Evolutionary conservation across 2,329 filamentous ascomycete genomes (phyloP).

Genomic region (Sclerotinia sclerotiorum): DNA sequence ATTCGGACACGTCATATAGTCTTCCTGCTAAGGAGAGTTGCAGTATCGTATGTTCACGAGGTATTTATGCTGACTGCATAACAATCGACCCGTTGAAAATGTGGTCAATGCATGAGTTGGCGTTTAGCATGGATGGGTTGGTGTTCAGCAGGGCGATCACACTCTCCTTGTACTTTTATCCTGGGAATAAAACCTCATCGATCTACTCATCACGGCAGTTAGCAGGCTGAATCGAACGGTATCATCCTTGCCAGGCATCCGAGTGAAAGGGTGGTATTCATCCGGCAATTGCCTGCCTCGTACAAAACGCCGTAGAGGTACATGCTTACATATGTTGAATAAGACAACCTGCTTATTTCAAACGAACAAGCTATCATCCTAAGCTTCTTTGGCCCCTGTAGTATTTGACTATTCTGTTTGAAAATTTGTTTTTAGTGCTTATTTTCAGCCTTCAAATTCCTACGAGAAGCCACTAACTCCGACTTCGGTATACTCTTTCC

Average conservation of each 20-base stretch:
- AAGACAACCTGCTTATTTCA: slow-evolving; percentile 21
- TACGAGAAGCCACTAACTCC: slow-evolving; percentile 28
- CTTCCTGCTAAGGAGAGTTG: slow-evolving; percentile 1
- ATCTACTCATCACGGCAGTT: slow-evolving; percentile 28
- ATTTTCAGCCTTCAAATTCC: slow-evolving; percentile 34
- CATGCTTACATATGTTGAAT: slow-evolving; percentile 13
- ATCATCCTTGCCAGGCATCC: slow-evolving; percentile 15
- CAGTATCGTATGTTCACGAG: slow-evolving; percentile 26
- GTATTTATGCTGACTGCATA: slow-evolving; percentile 24
- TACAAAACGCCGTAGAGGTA: slow-evolving; percentile 15
- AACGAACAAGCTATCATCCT: slow-evolving; percentile 21
- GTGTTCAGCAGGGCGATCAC: slow-evolving; percentile 23
- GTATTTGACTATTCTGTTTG: slow-evolving; percentile 1
- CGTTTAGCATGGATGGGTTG: slow-evolving; percentile 32
- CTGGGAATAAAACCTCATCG: slow-evolving; percentile 28
- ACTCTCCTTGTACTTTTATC: slow-evolving; percentile 26
- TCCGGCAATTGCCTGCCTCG: slow-evolving; percentile 20
- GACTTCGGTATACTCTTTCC: slow-evolving; percentile 24
- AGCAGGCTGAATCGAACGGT: slow-evolving; percentile 27
- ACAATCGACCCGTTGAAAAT: slow-evolving; percentile 22
- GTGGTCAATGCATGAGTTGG: slow-evolving; percentile 26
- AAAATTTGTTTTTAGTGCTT: slow-evolving; percentile 35
- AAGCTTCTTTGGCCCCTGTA: slow-evolving; percentile 23
- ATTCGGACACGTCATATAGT: slow-evolving; percentile 22
- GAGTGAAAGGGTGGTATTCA: slow-evolving; percentile 1